These are phyloP conservation scores for Leccinum boreale DNA, from an alignment of 768 basidiomycete species.

Conservation along the genomic window DNA sequence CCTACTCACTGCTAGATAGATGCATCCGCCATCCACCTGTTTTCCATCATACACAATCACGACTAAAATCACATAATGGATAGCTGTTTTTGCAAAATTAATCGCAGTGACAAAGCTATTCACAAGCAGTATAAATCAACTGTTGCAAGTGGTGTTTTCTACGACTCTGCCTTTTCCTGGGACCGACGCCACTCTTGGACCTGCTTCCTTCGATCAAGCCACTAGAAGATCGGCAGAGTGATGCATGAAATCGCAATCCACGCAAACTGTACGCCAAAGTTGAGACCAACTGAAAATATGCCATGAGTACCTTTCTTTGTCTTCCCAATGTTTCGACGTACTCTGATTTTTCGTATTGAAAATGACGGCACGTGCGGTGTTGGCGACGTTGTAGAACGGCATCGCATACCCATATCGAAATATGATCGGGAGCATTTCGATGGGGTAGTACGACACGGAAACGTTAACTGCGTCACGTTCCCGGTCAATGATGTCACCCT, in stretches of 20 bases:
- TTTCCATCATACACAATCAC: constrained; percentile 14
- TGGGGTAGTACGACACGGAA: constrained; percentile 54
- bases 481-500: neutral
- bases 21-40: constrained; percentile 16
- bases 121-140: neutral
- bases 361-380: constrained; percentile 57
- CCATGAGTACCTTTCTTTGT: neutral
- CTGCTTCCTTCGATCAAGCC: constrained; percentile 31
- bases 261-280: constrained; percentile 56
- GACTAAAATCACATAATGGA: constrained; percentile 12
- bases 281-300: constrained; percentile 48
- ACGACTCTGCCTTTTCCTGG: constrained; percentile 6
- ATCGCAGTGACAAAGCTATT: neutral
- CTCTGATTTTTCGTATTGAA: constrained; percentile 62
- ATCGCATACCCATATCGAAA: constrained; percentile 66
- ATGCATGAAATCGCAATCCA: constrained; percentile 57
- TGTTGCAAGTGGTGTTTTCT: neutral
- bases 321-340: constrained; percentile 29
- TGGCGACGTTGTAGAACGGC: constrained; percentile 71
- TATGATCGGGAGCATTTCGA: constrained; percentile 53
- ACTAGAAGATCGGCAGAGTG: constrained; percentile 51
- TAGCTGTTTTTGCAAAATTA: neutral
- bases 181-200: constrained; percentile 21
- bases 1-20: constrained; percentile 20
- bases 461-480: constrained; percentile 45